These are phyloP conservation scores for Obba rivulosa DNA, from an alignment of 768 basidiomycete genomes.

Conservation along the genomic window DNA sequence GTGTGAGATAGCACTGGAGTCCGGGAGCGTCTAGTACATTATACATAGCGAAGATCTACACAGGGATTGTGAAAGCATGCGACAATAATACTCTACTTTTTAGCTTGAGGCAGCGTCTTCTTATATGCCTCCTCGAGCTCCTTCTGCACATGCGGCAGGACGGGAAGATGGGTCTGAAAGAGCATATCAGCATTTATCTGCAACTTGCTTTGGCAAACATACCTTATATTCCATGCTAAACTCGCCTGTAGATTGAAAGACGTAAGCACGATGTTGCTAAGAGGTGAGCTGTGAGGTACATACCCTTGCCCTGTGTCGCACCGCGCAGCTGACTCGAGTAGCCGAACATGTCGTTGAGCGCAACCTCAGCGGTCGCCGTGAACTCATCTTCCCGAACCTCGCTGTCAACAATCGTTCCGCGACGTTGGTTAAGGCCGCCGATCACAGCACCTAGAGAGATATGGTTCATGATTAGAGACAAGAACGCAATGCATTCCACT, in stretches of 20 bases:
- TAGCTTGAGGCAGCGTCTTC: slow-evolving; percentile 64
- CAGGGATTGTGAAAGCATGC: background rate
- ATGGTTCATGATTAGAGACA: background rate
- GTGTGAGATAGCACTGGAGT: no score
- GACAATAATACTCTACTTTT: slow-evolving; percentile 49
- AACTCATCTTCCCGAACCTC: slow-evolving; percentile 98
- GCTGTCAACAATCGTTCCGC: slow-evolving; percentile 92
- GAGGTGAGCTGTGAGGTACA: no score
- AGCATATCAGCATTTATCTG: background rate
- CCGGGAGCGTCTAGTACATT: no score
- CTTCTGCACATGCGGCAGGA: slow-evolving; percentile 79
- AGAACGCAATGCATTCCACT: slow-evolving; percentile 15
- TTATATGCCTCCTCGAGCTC: slow-evolving; percentile 85
- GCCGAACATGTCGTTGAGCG: slow-evolving; percentile 97
- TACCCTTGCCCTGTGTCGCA: slow-evolving; percentile 91
- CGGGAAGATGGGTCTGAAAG: slow-evolving; percentile 68
- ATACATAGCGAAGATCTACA: no score
- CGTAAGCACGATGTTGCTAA: background rate
- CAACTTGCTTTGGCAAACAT: no score
- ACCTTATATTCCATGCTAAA: slow-evolving; percentile 80
- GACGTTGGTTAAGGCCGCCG: slow-evolving; percentile 86
- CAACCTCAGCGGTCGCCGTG: slow-evolving; percentile 84
- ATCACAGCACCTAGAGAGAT: slow-evolving; percentile 67
- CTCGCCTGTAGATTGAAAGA: slow-evolving; percentile 42
- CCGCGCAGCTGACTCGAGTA: slow-evolving; percentile 93